Evolutionary conservation across 2,329 filamentous ascomycete genomes (phyloP).

Genomic region (Didymella arachidicola): DNA sequence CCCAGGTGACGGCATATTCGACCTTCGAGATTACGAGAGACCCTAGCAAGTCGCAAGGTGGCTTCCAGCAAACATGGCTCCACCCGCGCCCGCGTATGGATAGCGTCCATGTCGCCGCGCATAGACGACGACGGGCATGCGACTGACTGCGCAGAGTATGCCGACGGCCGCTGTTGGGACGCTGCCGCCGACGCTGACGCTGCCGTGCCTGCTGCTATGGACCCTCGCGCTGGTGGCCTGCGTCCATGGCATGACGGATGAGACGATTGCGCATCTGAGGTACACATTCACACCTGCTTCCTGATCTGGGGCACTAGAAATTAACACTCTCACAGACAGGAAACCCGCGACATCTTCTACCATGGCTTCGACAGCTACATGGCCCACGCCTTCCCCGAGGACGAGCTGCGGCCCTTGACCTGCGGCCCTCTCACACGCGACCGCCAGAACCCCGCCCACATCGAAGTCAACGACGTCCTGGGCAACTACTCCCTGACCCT

Average conservation of each 20-base stretch:
- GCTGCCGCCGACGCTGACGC: not conserved
- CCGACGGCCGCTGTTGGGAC: constrained; percentile 29
- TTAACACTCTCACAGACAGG: constrained; percentile 45
- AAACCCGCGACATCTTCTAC: constrained; percentile 80
- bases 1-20: not conserved
- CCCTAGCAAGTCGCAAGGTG: constrained; percentile 7
- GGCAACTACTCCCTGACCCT: constrained; percentile 97
- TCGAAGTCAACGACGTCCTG: constrained; percentile 92
- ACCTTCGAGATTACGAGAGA: not conserved
- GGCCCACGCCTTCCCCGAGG: constrained; percentile 90
- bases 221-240: constrained; percentile 43
- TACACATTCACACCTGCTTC: constrained; percentile 19
- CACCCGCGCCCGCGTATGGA: not conserved
- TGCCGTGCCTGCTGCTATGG: constrained; percentile 41
- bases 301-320: not conserved
- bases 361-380: constrained; percentile 98
- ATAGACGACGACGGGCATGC: constrained; percentile 47
- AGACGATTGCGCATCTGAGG: constrained; percentile 51
- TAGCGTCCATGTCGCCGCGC: constrained; percentile 43
- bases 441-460: constrained; percentile 76
- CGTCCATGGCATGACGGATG: constrained; percentile 56
- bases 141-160: constrained; percentile 34
- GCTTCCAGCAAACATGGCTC: constrained; percentile 5
- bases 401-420: constrained; percentile 87
- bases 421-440: constrained; percentile 87